A percentile compares a stretch with the other conserved stretches of the same genome.
phyloP scores from a whole-genome alignment of 257 asterid species.

The Scutellaria minor region DNA sequence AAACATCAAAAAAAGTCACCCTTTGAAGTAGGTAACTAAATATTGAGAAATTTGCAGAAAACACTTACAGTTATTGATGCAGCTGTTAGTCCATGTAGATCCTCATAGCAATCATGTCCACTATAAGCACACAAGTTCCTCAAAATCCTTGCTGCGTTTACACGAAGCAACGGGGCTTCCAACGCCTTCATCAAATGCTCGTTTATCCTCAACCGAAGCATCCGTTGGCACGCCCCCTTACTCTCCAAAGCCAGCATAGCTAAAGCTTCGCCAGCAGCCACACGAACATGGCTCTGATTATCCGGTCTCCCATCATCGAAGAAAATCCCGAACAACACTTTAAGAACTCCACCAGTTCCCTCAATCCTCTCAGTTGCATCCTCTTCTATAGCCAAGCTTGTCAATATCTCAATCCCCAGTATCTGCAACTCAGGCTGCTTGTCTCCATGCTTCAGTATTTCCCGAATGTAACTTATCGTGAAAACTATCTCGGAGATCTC shows the following conservation, averaged over 20 bases:
- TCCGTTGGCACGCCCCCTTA: conserved; percentile 49
- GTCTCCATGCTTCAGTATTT: conserved; percentile 68
- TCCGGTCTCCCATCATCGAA: conserved; percentile 49
- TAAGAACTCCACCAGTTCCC: conserved; percentile 78
- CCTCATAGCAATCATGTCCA: conserved; percentile 56
- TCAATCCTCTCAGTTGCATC: conserved; percentile 89
- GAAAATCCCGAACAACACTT: conserved; percentile 65
- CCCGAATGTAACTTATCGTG: conserved; percentile 76
- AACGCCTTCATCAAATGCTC: conserved; percentile 59
- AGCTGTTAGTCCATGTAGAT: conserved; percentile 50
- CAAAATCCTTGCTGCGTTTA: conserved; percentile 70
- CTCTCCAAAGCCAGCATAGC: conserved; percentile 82
- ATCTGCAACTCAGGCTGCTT: conserved; percentile 66
- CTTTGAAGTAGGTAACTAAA: background rate
- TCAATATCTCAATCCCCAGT: conserved; percentile 74
- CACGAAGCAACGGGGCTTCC: conserved; percentile 58
- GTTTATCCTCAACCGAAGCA: conserved; percentile 53
- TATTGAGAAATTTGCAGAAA: background rate
- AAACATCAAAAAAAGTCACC: background rate
- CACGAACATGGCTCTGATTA: conserved; percentile 49
- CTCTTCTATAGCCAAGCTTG: conserved; percentile 71
- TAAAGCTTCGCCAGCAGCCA: conserved; percentile 85
- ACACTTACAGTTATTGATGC: conserved; percentile 76
- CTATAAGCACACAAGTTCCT: conserved; percentile 75
- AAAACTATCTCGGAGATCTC: conserved; percentile 88